These are phyloP conservation scores for Penicillium bovifimosum DNA, from an alignment of 495 filamentous ascomycete genomes.

Conservation along the genomic window DNA sequence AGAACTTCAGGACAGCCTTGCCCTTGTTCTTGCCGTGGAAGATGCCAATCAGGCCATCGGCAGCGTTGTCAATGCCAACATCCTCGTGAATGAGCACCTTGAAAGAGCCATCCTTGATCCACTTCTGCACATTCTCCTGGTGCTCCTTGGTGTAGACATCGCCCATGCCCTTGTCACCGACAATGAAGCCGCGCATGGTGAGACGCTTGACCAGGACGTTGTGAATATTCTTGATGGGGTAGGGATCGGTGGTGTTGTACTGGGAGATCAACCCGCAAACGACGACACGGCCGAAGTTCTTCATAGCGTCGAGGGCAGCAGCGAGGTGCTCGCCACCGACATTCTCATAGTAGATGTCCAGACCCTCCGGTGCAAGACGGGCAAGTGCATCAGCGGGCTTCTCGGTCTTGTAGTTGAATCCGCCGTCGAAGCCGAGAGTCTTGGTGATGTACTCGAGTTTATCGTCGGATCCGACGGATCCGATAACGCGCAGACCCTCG, in stretches of 20 bases:
- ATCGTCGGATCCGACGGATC: constrained; percentile 62
- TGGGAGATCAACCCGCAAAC: constrained; percentile 68
- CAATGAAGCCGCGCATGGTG: constrained; percentile 75
- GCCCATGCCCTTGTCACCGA: constrained; percentile 58
- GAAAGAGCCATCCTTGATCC: constrained; percentile 78
- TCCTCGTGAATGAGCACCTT: constrained; percentile 66
- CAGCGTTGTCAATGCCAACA: constrained; percentile 75
- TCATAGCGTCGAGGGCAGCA: constrained; percentile 66
- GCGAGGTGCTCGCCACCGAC: constrained; percentile 87
- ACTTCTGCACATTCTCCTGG: constrained; percentile 74
- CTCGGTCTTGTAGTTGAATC: constrained; percentile 76
- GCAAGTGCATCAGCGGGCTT: constrained; percentile 62
- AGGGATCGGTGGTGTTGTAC: constrained; percentile 61
- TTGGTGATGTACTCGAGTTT: constrained; percentile 64
- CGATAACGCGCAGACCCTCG: constrained; percentile 81
- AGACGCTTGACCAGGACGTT: constrained; percentile 52
- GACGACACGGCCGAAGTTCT: constrained; percentile 64
- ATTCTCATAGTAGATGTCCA: constrained; percentile 96
- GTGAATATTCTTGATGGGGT: constrained; percentile 63
- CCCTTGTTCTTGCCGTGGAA: constrained; percentile 86
- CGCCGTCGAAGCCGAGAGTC: constrained; percentile 62
- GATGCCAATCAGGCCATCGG: constrained; percentile 81
- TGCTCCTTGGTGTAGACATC: constrained; percentile 68
- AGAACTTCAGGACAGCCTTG: constrained; percentile 79
- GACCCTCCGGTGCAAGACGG: constrained; percentile 71